Percentiles rank a stretch among this genome's conserved stretches.
These are phyloP conservation scores for Mycena venus DNA, from an alignment of 768 basidiomycete genomes.

Conservation along the genomic window DNA sequence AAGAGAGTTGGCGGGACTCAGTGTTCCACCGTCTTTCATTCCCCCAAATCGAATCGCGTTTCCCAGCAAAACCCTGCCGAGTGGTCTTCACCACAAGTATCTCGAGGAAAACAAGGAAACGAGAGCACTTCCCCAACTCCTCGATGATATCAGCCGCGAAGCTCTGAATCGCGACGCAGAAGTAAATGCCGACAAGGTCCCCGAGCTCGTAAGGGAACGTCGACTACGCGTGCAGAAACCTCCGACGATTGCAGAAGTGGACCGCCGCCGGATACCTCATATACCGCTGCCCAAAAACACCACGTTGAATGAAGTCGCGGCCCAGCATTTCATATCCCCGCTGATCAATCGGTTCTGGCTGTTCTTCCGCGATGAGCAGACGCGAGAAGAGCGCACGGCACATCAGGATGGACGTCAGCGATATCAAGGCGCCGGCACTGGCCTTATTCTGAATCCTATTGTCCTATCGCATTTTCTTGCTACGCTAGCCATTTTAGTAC, in stretches of 20 bases:
- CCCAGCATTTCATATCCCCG: constrained; percentile 90
- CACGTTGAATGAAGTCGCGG: constrained; percentile 80
- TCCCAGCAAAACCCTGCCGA: constrained; percentile 86
- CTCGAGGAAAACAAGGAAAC: constrained; percentile 55
- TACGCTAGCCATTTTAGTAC: constrained; percentile 83
- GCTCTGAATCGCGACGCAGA: constrained; percentile 75
- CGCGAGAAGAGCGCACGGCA: constrained; percentile 78
- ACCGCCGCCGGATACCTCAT: constrained; percentile 23
- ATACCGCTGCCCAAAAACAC: constrained; percentile 35
- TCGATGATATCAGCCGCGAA: constrained; percentile 72
- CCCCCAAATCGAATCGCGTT: constrained; percentile 64
- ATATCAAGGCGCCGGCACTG: constrained; percentile 83
- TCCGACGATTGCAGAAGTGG: constrained; percentile 60
- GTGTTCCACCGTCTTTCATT: constrained; percentile 51
- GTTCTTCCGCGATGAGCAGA: constrained; percentile 89
- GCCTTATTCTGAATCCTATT: constrained; percentile 84
- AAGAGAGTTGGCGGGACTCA: constrained; percentile 77
- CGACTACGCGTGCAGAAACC: constrained; percentile 74
- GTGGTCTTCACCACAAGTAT: constrained; percentile 78
- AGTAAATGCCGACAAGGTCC: constrained; percentile 65
- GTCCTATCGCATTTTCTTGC: constrained; percentile 82
- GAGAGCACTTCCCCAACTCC: constrained; percentile 66
- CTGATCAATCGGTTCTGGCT: constrained; percentile 95
- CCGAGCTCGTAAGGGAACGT: constrained; percentile 79
- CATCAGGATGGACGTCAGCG: constrained; percentile 64